Percentiles rank a stretch among this genome's conserved stretches.
These are phyloP conservation scores for Helianthus annuus DNA, from an alignment of 129 eudicot species.

Conservation along the genomic window DNA sequence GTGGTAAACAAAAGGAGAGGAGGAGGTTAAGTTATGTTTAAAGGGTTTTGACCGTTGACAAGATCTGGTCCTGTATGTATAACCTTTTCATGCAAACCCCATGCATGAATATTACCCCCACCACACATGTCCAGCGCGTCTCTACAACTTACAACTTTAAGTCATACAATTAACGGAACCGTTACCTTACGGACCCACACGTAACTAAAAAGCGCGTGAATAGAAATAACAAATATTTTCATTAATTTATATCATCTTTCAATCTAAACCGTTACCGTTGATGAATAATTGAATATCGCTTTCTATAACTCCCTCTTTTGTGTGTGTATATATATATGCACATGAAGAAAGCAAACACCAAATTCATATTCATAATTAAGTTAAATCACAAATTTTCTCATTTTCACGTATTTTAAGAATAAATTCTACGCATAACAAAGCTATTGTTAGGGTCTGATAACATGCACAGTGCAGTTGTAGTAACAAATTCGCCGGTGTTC, in stretches of 20 bases:
- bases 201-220: too few species aligned
- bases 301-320: constrained; percentile 14
- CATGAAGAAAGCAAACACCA: constrained; percentile 6
- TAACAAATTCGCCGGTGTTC: constrained; percentile 64
- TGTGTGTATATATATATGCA: constrained; percentile 1
- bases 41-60: constrained; percentile 57
- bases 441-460: too few species aligned
- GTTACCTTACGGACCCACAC: too few species aligned
- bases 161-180: too few species aligned
- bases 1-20: constrained; percentile 22
- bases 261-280: too few species aligned
- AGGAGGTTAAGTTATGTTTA: constrained; percentile 23
- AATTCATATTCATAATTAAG: background rate
- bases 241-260: too few species aligned
- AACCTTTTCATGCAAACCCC: constrained; percentile 28
- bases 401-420: too few species aligned
- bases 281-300: constrained; percentile 3
- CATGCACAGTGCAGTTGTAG: constrained; percentile 56
- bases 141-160: constrained; percentile 22
- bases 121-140: too few species aligned
- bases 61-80: constrained; percentile 34
- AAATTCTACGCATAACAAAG: too few species aligned
- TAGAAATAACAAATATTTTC: too few species aligned
- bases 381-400: background rate
- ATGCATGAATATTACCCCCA: too few species aligned